These are phyloP conservation scores for Babesia sp. DNA, from an alignment of 169 alveolate species.

Conservation along the genomic window DNA sequence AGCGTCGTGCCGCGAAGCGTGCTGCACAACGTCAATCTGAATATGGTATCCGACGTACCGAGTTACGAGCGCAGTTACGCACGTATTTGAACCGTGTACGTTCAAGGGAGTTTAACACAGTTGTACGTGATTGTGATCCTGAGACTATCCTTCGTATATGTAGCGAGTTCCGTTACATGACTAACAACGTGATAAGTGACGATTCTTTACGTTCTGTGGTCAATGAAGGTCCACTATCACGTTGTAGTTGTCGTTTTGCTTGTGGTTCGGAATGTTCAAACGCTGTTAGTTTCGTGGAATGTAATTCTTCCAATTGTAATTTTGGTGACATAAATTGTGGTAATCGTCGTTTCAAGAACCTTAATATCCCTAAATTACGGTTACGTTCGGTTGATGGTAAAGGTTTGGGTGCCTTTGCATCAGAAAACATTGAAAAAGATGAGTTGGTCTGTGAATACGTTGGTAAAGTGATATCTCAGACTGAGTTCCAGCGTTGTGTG, in stretches of 20 bases:
- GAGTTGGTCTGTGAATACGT: constrained; percentile 83
- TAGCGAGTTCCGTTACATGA: constrained; percentile 51
- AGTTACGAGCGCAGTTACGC: constrained; percentile 5
- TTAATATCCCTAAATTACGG: constrained; percentile 37
- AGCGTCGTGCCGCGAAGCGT: too few species aligned
- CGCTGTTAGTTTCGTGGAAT: constrained; percentile 29
- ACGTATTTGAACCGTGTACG: constrained; percentile 11
- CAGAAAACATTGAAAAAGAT: constrained; percentile 69
- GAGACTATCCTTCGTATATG: constrained; percentile 16
- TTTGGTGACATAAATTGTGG: constrained; percentile 59
- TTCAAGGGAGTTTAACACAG: constrained; percentile 47
- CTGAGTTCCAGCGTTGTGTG: constrained; percentile 71
- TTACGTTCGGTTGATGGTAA: constrained; percentile 66
- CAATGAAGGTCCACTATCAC: constrained; percentile 22
- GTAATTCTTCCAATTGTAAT: constrained; percentile 38
- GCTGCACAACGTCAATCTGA: not conserved
- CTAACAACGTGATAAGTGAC: constrained; percentile 44
- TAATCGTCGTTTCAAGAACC: constrained; percentile 41
- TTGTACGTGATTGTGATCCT: constrained; percentile 35
- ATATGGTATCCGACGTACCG: not conserved
- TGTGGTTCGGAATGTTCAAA: constrained; percentile 41
- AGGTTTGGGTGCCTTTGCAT: constrained; percentile 79
- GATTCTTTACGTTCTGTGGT: constrained; percentile 32
- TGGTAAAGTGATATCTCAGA: constrained; percentile 79
- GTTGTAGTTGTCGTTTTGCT: constrained; percentile 24